These are phyloP conservation scores for Rhizopus delemar DNA, from an alignment of 371 early-diverging fungal species.

Conservation along the genomic window DNA sequence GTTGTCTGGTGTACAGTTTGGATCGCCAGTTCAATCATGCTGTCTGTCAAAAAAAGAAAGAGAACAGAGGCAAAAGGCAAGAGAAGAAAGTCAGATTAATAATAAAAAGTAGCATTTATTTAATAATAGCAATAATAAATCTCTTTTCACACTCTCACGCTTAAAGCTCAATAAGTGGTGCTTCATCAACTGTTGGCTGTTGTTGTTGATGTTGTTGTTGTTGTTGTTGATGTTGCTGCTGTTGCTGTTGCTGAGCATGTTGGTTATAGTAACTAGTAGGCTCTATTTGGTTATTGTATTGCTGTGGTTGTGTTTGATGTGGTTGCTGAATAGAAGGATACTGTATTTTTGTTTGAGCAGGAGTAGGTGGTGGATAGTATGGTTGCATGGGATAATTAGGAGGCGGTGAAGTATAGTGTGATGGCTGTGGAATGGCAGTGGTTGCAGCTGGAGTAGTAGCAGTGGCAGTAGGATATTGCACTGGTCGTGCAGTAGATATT, in stretches of 20 bases:
- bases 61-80: conserved; percentile 52
- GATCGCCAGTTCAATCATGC: conserved; percentile 28
- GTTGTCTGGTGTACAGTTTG: conserved; percentile 37
- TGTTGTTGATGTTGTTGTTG: conserved; percentile 7
- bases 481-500: not conserved
- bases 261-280: not conserved
- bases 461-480: not conserved
- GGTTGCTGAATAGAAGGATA: conserved; percentile 7
- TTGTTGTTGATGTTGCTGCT: conserved; percentile 6
- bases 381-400: conserved; percentile 8
- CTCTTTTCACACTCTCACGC: not conserved
- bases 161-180: conserved; percentile 27
- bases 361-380: conserved; percentile 9
- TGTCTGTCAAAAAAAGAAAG: conserved; percentile 32
- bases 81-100: conserved; percentile 49
- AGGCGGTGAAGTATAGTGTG: conserved; percentile 2
- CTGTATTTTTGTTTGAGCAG: not conserved
- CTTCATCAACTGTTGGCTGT: conserved; percentile 25
- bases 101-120: no score
- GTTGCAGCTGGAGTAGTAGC: not conserved
- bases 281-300: not conserved
- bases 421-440: not conserved
- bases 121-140: not conserved
- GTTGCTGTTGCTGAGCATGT: conserved; percentile 1
- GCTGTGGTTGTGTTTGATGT: not conserved